phyloP scores from a whole-genome alignment of 306 rosid species.

The Fragaria ananassa region DNA sequence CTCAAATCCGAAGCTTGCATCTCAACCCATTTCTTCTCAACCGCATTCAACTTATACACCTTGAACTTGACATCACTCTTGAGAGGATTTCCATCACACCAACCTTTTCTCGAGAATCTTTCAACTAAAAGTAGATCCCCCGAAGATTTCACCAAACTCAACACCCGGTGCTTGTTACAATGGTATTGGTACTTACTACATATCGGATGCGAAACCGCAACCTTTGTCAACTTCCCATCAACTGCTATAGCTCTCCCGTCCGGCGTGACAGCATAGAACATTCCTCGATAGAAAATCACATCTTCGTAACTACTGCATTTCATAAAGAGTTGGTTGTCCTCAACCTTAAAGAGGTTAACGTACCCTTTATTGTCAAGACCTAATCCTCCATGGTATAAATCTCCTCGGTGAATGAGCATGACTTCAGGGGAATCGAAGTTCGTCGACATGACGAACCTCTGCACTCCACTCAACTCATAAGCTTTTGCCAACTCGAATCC shows the following conservation, averaged over 20 bases:
- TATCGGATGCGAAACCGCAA: background rate
- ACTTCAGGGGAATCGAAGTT: background rate
- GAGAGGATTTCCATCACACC: background rate
- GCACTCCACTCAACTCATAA: background rate
- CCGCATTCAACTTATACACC: background rate
- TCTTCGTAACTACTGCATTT: background rate
- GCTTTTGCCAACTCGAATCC: background rate
- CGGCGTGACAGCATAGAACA: background rate
- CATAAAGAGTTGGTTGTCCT: too few relatives aligned
- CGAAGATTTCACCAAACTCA: background rate
- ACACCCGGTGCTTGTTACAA: background rate
- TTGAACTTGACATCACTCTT: background rate
- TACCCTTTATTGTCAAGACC: background rate
- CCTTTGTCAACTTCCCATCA: background rate
- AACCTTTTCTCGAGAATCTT: too few relatives aligned
- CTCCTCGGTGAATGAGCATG: background rate
- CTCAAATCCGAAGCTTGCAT: conserved; percentile 27
- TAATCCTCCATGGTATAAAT: background rate
- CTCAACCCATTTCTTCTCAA: conserved; percentile 28
- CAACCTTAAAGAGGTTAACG: background rate
- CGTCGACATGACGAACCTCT: background rate
- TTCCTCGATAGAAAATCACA: background rate
- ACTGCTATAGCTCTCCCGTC: background rate
- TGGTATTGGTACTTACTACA: too few relatives aligned
- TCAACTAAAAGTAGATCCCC: background rate